These are phyloP conservation scores for Aphanomyces stellatus DNA, from an alignment of 352 stramenopile genomes.

Conservation along the genomic window DNA sequence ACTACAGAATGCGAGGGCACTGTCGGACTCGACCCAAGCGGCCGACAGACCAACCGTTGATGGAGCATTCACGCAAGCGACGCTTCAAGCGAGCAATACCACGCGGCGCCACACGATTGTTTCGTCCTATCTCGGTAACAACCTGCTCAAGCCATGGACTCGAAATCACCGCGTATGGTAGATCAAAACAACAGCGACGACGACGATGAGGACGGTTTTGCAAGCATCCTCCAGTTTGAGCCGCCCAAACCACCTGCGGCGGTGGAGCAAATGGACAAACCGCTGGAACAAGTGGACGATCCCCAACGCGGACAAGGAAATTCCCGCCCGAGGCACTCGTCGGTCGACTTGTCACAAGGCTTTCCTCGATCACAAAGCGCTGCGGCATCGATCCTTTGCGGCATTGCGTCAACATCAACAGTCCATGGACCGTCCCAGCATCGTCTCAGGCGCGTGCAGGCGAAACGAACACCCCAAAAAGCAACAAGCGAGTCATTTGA, in stretches of 20 bases:
- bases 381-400: background rate
- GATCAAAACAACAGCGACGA: background rate
- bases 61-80: too few relatives aligned
- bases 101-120: too few relatives aligned
- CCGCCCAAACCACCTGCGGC: background rate
- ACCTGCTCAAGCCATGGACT: too few relatives aligned
- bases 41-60: background rate
- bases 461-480: background rate
- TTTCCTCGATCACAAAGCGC: background rate
- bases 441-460: background rate
- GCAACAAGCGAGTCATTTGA: background rate
- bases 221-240: constrained; percentile 12
- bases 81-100: too few relatives aligned
- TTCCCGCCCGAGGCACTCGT: background rate
- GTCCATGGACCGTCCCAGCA: background rate
- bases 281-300: background rate
- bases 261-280: background rate
- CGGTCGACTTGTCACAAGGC: background rate
- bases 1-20: background rate
- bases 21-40: background rate
- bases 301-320: background rate
- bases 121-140: too few relatives aligned
- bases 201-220: constrained; percentile 12
- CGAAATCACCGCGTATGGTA: too few relatives aligned
- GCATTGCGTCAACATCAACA: background rate